Evolutionary conservation across 106 monocot genomes (phyloP), one percentile per base, ranked within the genome.

Genomic region (Apostasia ramifera): DNA sequence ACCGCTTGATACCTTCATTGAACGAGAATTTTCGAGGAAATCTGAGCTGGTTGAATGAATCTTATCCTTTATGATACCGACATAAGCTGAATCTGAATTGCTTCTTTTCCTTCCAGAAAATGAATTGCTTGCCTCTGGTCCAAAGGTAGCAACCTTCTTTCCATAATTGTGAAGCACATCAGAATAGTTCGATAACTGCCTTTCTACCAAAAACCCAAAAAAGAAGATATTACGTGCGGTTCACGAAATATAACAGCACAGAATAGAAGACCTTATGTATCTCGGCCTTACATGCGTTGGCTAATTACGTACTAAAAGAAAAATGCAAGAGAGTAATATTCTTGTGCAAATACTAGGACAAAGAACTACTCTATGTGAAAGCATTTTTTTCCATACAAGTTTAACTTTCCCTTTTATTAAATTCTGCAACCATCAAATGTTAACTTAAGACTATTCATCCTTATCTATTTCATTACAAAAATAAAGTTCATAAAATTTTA

Each of bases 31-130:
- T 45, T 81, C 73, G 14, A n/a, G 56, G 11, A 69, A 77, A 73
- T 80, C 75, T 80, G 77, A 75, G 41, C 63, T 48, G 8, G 70
- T 42, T 5, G 70, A 57, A 60, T 67, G 47, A 47, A 67, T 63
- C 47, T 64, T 75, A 44, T 87, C 80, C 60, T 53, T 75, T 4
- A 71, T 49, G 49, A 80, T 66, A 57, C 76, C 77, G 68, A 73
- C 63, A 48, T 75, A 80, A 68, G 77, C 53, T 57, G 80, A 87
- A 71, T 84, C 88, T 5, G 82, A 84, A 67, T 67, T 75, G 73
- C 76, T 80, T 70, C 91, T 82, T 73, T 91, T 91, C 47, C 70
- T 84, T 68, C 87, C 84, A 67, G 78, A 66, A 54, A 77, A 53
- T 53, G 69, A 45, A 55, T 74, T 74, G 61, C 73, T 61, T 47